phyloP scores from a whole-genome alignment of 345 rosid species.

The Melaleuca quinquenervia region DNA sequence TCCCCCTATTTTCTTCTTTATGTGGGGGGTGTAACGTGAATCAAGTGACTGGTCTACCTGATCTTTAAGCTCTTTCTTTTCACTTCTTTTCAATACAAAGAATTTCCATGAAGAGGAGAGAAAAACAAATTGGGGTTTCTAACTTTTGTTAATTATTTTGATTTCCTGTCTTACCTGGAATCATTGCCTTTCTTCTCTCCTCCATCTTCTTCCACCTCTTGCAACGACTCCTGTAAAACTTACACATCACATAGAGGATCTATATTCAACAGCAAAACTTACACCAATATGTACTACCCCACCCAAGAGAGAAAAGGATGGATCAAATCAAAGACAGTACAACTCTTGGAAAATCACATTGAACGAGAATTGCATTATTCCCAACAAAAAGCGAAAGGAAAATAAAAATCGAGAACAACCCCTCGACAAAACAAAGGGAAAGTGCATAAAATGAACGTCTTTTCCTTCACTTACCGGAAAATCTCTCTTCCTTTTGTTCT shows the following conservation, averaged over 20 bases:
- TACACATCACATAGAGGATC: background rate
- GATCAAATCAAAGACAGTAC: background rate
- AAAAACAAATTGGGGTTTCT: background rate
- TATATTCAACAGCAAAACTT: background rate
- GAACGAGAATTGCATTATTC: conserved; percentile 16
- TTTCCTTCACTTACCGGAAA: conserved; percentile 20
- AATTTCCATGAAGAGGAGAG: conserved; percentile 19
- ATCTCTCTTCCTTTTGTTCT: background rate
- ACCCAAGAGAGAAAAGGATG: background rate
- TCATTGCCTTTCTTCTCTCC: conserved; percentile 26
- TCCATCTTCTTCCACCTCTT: conserved; percentile 2
- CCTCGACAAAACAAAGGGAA: background rate
- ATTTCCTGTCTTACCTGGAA: conserved; percentile 40
- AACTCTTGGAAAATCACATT: conserved; percentile 12
- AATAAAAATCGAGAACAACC: background rate
- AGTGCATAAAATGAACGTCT: background rate
- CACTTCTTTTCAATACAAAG: conserved; percentile 11
- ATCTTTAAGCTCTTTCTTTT: background rate
- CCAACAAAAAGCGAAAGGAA: background rate
- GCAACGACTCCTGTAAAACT: conserved; percentile 12
- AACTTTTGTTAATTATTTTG: background rate
- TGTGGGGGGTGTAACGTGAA: conserved; percentile 12
- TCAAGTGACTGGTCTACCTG: conserved; percentile 1
- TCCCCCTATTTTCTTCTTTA: background rate
- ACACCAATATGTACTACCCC: background rate